Percentiles rank a stretch among this genome's conserved stretches.
Conservation (phyloP, 768 basidiomycete genomes). For the Lactarius pseudohatsudake region DNA sequence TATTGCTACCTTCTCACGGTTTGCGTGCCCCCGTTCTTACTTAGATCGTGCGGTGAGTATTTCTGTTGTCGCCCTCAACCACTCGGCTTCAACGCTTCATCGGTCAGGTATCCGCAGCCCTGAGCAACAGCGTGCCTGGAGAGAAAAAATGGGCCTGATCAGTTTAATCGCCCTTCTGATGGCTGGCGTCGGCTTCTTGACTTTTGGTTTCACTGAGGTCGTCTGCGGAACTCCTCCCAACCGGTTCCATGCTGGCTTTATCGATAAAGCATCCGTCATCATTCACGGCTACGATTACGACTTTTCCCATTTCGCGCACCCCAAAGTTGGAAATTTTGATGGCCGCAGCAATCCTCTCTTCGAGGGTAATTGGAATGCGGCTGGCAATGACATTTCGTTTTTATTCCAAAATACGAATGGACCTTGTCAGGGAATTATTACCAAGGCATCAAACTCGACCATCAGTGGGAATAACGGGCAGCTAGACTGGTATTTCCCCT, state of each 20-base stretch:
- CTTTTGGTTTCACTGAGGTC: slow-evolving; percentile 94
- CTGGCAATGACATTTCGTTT: slow-evolving; percentile 90
- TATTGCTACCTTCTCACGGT: slow-evolving; percentile 87
- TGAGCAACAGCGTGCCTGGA: slow-evolving; percentile 95
- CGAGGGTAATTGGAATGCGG: slow-evolving; percentile 70
- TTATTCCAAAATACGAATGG: slow-evolving; percentile 92
- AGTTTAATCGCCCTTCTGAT: slow-evolving; percentile 78
- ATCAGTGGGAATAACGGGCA: slow-evolving; percentile 62
- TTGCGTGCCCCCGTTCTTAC: slow-evolving; percentile 76
- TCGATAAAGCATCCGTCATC: slow-evolving; percentile 79
- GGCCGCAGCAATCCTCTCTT: slow-evolving; percentile 84
- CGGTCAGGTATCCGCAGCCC: slow-evolving; percentile 77
- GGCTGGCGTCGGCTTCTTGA: slow-evolving; percentile 95
- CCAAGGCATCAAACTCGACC: slow-evolving; percentile 62
- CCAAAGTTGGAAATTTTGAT: slow-evolving; percentile 68
- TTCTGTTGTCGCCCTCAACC: not conserved
- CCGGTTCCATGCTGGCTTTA: slow-evolving; percentile 76
- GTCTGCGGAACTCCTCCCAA: slow-evolving; percentile 89
- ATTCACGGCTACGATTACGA: slow-evolving; percentile 96
- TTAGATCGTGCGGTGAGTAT: slow-evolving; percentile 73
- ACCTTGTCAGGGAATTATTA: slow-evolving; percentile 77
- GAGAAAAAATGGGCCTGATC: slow-evolving; percentile 96
- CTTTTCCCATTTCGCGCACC: slow-evolving; percentile 84
- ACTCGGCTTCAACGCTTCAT: not conserved
- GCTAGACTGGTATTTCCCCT: slow-evolving; percentile 97